Base-by-base conservation (phyloP, 495 filamentous ascomycete species). In the Platismatia glauca region DNA sequence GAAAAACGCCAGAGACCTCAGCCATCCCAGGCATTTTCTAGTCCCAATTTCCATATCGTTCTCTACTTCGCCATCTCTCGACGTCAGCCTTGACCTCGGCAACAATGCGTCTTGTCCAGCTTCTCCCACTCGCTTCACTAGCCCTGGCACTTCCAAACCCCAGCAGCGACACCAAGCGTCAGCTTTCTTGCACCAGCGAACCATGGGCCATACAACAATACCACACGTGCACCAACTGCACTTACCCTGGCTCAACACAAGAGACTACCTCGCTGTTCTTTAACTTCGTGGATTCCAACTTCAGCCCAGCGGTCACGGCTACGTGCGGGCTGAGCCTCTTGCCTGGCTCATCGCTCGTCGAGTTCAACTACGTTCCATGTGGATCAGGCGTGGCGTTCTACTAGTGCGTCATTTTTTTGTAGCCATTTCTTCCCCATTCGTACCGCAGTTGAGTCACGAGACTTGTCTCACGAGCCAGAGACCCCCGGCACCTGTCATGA, bases 141-240 rank as follows among this genome's bases (percentile, higher is more conserved):
- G 41, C 44, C 39, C 33, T 63, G 20, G 61, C 61, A 16, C 11
- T 63, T 20, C 55, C 61, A 35, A 43, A 41, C 0, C 44, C 55
- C 13, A 50, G 27, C 41, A 20, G 34, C 39, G 50, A 33, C 22
- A 57, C 39, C 33, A 63, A 63, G 41, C 61, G 61, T 58, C 41
- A 46, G 29, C 7, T 55, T 43, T 39, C 24, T 39, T 58, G 53
- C 29, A 55, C 34, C 31, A 53, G 44, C 38, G 13, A 61, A 56
- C 11, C 43, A 52, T 63, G 61, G 61, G 35, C 39, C 13, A 63
- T 63, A n/a, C 55, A 63, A 31, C 55, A 58, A 39, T 58, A 58
- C 29, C 34, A 24, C 18, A 41, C 55, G 0, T 58, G 34, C 38
- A 58, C 55, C 24, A 41, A 37, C 29, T 37, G 55, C 27, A 38